Conservation (phyloP, 495 filamentous ascomycete genomes). For the Penicillium argentinense region DNA sequence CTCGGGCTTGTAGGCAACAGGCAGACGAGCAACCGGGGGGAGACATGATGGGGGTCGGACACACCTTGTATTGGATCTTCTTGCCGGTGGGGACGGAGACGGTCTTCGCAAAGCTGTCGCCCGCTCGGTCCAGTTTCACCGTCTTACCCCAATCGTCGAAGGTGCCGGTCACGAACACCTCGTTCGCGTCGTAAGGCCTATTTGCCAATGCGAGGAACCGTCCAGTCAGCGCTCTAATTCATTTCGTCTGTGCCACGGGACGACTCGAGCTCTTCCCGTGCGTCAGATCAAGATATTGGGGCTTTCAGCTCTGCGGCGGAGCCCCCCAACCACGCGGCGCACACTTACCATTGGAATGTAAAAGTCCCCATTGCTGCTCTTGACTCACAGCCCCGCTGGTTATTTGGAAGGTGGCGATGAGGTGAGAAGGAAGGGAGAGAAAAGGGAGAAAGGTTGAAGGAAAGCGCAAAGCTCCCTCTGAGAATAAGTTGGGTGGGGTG, state of each 20-base stretch:
- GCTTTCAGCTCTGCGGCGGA: no score
- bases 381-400: background rate
- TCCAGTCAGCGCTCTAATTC: slow-evolving; percentile 32
- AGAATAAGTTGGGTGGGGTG: slow-evolving; percentile 13
- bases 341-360: slow-evolving; percentile 49
- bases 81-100: slow-evolving; percentile 65
- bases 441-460: background rate
- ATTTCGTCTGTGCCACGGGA: slow-evolving; percentile 15
- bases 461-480: slow-evolving; percentile 3
- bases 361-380: slow-evolving; percentile 37
- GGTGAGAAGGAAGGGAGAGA: background rate
- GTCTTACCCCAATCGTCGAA: slow-evolving; percentile 93
- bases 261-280: slow-evolving; percentile 6
- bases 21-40: background rate
- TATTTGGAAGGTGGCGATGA: background rate
- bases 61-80: slow-evolving; percentile 84
- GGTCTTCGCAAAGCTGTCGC: slow-evolving; percentile 70
- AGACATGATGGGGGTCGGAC: slow-evolving; percentile 18
- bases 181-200: slow-evolving; percentile 73
- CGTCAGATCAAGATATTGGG: no score
- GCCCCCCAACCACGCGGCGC: no score
- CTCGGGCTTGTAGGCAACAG: slow-evolving; percentile 4
- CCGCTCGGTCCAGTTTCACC: slow-evolving; percentile 73
- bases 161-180: slow-evolving; percentile 93
- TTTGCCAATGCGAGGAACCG: slow-evolving; percentile 25